phyloP scores from a whole-genome alignment of 164 flowering plant genomes.

The Annona squamosa region DNA sequence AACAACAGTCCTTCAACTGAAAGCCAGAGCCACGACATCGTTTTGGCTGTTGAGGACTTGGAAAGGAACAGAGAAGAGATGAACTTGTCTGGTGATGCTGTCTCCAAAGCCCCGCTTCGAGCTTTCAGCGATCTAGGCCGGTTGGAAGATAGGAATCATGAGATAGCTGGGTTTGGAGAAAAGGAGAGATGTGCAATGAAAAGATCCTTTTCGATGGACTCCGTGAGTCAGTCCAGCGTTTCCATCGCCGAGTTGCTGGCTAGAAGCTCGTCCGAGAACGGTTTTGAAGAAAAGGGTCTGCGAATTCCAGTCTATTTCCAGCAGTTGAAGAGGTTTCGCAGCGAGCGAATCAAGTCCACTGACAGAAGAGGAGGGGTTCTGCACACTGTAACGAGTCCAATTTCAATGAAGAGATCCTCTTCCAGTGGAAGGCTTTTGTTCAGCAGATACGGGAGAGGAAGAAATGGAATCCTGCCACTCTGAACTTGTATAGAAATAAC shows the following conservation, averaged over 20 bases:
- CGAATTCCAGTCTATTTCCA: constrained; percentile 11
- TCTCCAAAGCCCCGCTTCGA: constrained; percentile 23
- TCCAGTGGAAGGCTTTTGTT: constrained; percentile 59
- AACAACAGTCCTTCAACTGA: constrained; percentile 7
- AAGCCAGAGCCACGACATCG: constrained; percentile 16
- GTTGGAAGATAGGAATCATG: constrained; percentile 14
- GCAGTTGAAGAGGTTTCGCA: constrained; percentile 26
- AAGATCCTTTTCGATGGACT: constrained; percentile 17
- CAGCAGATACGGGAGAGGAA: constrained; percentile 32
- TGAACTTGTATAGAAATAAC: constrained; percentile 7
- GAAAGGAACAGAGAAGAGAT: constrained; percentile 19
- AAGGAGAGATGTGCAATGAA: constrained; percentile 1
- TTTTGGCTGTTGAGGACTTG: constrained; percentile 4
- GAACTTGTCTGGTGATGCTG: background rate
- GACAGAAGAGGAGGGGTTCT: constrained; percentile 22
- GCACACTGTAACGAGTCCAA: constrained; percentile 35
- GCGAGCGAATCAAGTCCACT: constrained; percentile 23
- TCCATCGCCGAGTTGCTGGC: constrained; percentile 6
- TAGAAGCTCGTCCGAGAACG: constrained; percentile 1
- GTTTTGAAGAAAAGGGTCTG: background rate
- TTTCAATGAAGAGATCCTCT: constrained; percentile 54
- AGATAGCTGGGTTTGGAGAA: constrained; percentile 38
- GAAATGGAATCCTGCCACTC: constrained; percentile 17
- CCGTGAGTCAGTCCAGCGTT: background rate
- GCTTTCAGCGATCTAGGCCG: constrained; percentile 28